Evolutionary conservation across 805 yeast genomes (phyloP).

Genomic region (Yarrowia yakushimensis): DNA sequence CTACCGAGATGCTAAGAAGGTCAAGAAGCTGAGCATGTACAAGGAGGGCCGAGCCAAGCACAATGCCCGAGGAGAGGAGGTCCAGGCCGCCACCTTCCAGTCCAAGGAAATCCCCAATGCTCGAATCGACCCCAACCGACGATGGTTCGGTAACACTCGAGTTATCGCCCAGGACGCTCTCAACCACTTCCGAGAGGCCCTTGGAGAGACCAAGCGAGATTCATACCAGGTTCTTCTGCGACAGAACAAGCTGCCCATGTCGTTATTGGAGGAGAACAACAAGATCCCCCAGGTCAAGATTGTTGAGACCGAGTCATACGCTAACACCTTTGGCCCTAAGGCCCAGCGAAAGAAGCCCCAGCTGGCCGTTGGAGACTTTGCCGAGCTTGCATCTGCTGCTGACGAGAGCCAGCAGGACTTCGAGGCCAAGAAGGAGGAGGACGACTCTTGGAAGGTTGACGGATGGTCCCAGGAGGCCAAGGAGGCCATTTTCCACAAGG

Average conservation of each 20-base stretch:
- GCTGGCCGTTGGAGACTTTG: slow-evolving; percentile 69
- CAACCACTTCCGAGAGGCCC: slow-evolving; percentile 88
- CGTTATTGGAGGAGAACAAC: slow-evolving; percentile 77
- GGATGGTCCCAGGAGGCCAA: slow-evolving; percentile 88
- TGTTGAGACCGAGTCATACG: slow-evolving; percentile 82
- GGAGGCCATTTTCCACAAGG: slow-evolving; percentile 93
- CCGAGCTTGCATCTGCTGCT: slow-evolving; percentile 65
- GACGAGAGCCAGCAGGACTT: slow-evolving; percentile 54
- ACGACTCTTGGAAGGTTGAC: slow-evolving; percentile 57
- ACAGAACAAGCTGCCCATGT: slow-evolving; percentile 93
- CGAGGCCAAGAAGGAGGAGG: slow-evolving; percentile 75
- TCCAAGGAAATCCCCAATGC: slow-evolving; percentile 85
- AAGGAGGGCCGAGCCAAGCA: slow-evolving; percentile 84
- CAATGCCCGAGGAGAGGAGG: slow-evolving; percentile 81
- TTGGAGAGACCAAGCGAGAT: slow-evolving; percentile 80
- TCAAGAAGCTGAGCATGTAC: slow-evolving; percentile 86
- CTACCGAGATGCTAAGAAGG: slow-evolving; percentile 87
- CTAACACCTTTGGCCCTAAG: slow-evolving; percentile 87
- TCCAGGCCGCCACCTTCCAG: slow-evolving; percentile 84
- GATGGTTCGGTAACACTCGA: slow-evolving; percentile 97
- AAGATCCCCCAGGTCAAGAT: slow-evolving; percentile 77
- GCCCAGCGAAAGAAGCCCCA: slow-evolving; percentile 90
- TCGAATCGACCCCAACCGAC: slow-evolving; percentile 90
- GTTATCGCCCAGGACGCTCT: slow-evolving; percentile 97
- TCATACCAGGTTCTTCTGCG: slow-evolving; percentile 80